Evolutionary conservation across 2,329 filamentous ascomycete species (phyloP).

Genomic region (Pyrenophora seminiperda): DNA sequence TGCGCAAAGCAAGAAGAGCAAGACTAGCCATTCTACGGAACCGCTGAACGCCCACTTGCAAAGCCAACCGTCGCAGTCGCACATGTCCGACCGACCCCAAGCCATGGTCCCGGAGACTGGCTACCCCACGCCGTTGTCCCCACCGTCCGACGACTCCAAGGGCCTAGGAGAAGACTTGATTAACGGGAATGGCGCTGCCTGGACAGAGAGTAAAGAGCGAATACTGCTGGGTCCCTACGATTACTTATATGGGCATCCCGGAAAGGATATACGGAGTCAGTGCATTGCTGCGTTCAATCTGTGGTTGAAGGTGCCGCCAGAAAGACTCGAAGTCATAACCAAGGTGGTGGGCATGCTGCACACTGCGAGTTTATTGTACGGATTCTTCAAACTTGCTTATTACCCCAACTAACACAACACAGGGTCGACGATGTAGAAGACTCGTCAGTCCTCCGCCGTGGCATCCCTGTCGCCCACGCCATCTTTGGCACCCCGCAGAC

Average conservation of each 20-base stretch:
- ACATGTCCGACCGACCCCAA: neutral
- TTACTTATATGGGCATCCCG: slow-evolving; percentile 77
- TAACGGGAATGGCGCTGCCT: slow-evolving; percentile 55
- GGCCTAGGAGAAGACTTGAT: slow-evolving; percentile 48
- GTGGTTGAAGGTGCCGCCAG: slow-evolving; percentile 75
- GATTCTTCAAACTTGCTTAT: neutral
- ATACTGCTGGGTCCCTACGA: slow-evolving; percentile 79
- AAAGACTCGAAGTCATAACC: slow-evolving; percentile 74
- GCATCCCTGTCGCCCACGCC: slow-evolving; percentile 79
- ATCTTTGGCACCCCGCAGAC: slow-evolving; percentile 88
- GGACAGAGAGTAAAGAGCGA: slow-evolving; percentile 76
- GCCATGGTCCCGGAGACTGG: slow-evolving; percentile 18
- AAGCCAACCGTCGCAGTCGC: slow-evolving; percentile 10
- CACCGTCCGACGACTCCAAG: slow-evolving; percentile 32
- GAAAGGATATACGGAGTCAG: slow-evolving; percentile 82
- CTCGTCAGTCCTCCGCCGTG: slow-evolving; percentile 74
- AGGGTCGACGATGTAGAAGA: slow-evolving; percentile 86
- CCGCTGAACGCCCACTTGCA: slow-evolving; percentile 13
- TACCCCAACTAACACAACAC: neutral
- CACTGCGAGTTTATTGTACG: slow-evolving; percentile 74
- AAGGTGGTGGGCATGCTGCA: slow-evolving; percentile 84
- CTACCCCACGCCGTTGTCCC: slow-evolving; percentile 40
- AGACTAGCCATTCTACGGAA: slow-evolving; percentile 35
- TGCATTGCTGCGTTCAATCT: slow-evolving; percentile 81
- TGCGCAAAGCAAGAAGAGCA: slow-evolving; percentile 48